Evolutionary conservation across 176 grass and related monocot genomes (phyloP).

Genomic region (Triticum urartu): DNA sequence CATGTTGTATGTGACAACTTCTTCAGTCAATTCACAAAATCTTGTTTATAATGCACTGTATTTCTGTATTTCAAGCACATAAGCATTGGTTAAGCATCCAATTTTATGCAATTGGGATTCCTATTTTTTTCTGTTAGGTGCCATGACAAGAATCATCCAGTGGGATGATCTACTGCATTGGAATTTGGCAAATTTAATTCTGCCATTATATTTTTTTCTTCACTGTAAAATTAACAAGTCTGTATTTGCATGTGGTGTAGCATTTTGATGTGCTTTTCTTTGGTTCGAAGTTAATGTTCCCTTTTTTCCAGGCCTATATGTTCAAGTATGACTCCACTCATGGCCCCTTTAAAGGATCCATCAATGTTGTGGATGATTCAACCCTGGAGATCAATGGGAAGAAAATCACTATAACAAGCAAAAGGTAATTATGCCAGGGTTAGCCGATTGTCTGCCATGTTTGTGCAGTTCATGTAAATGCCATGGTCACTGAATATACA

Average conservation of each 20-base stretch:
- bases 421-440: conserved; percentile 62
- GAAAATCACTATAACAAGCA: conserved; percentile 77
- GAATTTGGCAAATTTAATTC: background rate
- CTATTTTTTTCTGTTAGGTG: background rate
- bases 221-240: background rate
- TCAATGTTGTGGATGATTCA: conserved; percentile 74
- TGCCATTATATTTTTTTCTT: background rate
- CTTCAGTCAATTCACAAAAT: background rate
- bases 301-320: conserved; percentile 85
- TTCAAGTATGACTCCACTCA: conserved; percentile 98
- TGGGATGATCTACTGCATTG: background rate
- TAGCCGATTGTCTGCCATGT: conserved; percentile 10
- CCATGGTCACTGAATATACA: background rate
- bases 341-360: conserved; percentile 75
- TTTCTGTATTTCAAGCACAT: background rate
- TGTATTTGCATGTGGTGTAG: background rate
- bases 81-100: background rate
- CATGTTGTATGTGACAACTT: background rate
- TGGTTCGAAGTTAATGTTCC: background rate
- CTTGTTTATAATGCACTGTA: background rate
- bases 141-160: background rate
- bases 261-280: conserved; percentile 10
- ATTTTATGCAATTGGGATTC: background rate
- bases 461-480: background rate
- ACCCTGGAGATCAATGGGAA: conserved; percentile 94